Evolutionary conservation across 2,329 filamentous ascomycete species (phyloP).

Genomic region (Sclerotinia subarctica): DNA sequence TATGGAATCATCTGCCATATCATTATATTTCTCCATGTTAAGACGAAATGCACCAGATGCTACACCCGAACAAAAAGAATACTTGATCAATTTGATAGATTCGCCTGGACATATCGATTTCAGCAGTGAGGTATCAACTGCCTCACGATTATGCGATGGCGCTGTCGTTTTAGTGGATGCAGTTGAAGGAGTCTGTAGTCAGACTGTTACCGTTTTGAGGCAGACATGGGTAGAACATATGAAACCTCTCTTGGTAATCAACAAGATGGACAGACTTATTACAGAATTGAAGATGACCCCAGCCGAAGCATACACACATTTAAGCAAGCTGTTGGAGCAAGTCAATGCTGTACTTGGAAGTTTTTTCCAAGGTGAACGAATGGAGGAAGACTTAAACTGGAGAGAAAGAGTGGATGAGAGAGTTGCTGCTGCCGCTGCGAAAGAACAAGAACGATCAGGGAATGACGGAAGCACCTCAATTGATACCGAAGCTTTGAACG

Average conservation of each 20-base stretch:
- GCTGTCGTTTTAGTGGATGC: slow-evolving; percentile 93
- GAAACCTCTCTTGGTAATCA: slow-evolving; percentile 91
- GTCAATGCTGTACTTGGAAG: slow-evolving; percentile 96
- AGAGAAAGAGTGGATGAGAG: slow-evolving; percentile 87
- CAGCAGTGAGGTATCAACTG: slow-evolving; percentile 95
- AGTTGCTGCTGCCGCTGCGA: slow-evolving; percentile 66
- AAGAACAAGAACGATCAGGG: slow-evolving; percentile 49
- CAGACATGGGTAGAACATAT: slow-evolving; percentile 96
- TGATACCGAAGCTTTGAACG: slow-evolving; percentile 55
- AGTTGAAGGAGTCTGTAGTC: slow-evolving; percentile 96
- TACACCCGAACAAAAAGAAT: slow-evolving; percentile 73
- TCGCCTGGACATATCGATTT: slow-evolving; percentile 98
- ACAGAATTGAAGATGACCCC: slow-evolving; percentile 95
- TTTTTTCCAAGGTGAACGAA: slow-evolving; percentile 95
- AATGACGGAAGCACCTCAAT: slow-evolving; percentile 39
- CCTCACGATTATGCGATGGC: slow-evolving; percentile 89
- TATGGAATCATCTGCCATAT: slow-evolving; percentile 99
- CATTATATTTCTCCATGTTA: slow-evolving; percentile 89
- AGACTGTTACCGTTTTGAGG: slow-evolving; percentile 93
- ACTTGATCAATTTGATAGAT: slow-evolving; percentile 95
- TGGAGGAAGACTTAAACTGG: slow-evolving; percentile 98
- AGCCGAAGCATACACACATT: slow-evolving; percentile 80
- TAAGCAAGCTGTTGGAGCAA: slow-evolving; percentile 87
- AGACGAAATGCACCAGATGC: slow-evolving; percentile 68
- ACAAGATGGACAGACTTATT: slow-evolving; percentile 94